phyloP scores from a whole-genome alignment of 345 rosid genomes.

The Cochlearia excelsa region DNA sequence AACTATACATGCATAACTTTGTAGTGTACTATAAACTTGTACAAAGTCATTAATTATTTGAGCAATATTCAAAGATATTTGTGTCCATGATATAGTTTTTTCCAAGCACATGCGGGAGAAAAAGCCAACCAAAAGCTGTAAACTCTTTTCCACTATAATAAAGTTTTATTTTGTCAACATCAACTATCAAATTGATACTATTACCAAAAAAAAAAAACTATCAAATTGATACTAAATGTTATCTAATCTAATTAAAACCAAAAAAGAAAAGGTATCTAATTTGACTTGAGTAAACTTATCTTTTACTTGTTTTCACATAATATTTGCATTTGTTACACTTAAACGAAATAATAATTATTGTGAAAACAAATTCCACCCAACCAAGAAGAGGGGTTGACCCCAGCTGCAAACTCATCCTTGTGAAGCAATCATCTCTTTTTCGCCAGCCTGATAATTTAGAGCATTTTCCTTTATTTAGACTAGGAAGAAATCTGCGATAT shows the following conservation, averaged over 20 bases:
- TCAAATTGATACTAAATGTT: no score
- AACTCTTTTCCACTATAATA: constrained; percentile 1
- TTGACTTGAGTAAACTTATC: neutral
- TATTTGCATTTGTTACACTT: no score
- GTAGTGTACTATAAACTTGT: no score
- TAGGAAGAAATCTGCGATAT: no score
- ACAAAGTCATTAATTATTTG: no score
- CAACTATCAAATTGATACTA: neutral
- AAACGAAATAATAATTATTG: neutral
- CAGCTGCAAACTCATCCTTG: constrained; percentile 21
- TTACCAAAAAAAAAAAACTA: no score
- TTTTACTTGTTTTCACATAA: no score
- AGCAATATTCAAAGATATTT: no score
- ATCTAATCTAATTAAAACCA: no score
- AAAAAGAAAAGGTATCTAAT: neutral
- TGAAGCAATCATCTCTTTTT: constrained; percentile 33
- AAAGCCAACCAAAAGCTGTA: neutral
- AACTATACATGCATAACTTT: no score
- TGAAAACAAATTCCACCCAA: constrained; percentile 32
- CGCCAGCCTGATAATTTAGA: constrained; percentile 27
- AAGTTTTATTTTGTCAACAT: constrained; percentile 23
- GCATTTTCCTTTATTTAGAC: neutral
- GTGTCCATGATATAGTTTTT: neutral
- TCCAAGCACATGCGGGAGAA: constrained; percentile 23
- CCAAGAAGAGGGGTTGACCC: constrained; percentile 35